These are phyloP conservation scores for Hamigera avellanea DNA, from an alignment of 495 filamentous ascomycete species.

Conservation along the genomic window DNA sequence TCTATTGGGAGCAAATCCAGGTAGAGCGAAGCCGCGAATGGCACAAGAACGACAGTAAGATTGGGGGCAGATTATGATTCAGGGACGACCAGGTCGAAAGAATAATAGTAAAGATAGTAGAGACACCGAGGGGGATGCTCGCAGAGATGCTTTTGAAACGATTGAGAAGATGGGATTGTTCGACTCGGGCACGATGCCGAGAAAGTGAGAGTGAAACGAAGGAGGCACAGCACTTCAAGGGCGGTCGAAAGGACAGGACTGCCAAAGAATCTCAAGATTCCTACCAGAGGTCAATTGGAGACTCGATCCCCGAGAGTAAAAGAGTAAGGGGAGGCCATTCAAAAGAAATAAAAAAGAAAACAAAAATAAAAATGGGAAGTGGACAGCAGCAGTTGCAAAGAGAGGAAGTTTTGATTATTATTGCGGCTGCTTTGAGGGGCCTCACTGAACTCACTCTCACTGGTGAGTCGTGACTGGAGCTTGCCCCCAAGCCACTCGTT, in stretches of 20 bases:
- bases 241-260: too few species aligned
- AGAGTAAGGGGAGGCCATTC: background rate
- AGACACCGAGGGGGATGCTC: too few species aligned
- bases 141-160: too few species aligned
- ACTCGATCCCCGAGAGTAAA: slow-evolving; percentile 11
- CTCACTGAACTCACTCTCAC: too few species aligned
- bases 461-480: too few species aligned
- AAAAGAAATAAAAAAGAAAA: background rate
- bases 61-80: too few species aligned
- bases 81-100: background rate
- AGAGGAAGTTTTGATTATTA: too few species aligned
- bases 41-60: background rate
- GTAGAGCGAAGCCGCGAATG: background rate
- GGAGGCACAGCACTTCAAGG: background rate
- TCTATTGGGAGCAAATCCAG: slow-evolving; percentile 4
- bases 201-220: slow-evolving; percentile 1
- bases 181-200: background rate
- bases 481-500: too few species aligned
- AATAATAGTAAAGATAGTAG: background rate
- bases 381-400: too few species aligned
- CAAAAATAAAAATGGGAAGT: background rate
- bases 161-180: too few species aligned
- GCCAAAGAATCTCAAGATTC: slow-evolving; percentile 8
- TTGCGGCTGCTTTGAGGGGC: too few species aligned
- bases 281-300: slow-evolving; percentile 15